These are phyloP conservation scores for Mrakia gelida DNA, from an alignment of 768 basidiomycete species.

Conservation along the genomic window DNA sequence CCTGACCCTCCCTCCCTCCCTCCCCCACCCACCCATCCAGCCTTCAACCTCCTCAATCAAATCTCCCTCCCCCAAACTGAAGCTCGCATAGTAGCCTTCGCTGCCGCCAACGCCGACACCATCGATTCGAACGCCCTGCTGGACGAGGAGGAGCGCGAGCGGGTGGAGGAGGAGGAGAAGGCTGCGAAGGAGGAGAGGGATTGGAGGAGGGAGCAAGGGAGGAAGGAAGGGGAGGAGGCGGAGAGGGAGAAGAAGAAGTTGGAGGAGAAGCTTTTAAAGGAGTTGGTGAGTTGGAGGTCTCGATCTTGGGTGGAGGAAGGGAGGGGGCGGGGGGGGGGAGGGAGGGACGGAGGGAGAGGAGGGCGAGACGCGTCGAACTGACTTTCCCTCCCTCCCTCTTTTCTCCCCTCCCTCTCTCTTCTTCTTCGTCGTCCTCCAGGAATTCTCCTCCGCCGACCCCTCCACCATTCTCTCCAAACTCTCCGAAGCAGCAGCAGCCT, in stretches of 20 bases:
- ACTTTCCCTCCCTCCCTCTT: background rate
- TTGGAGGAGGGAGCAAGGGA: slow-evolving; percentile 32
- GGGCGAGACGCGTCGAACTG: background rate
- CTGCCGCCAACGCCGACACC: slow-evolving; percentile 70
- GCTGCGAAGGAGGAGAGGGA: slow-evolving; percentile 64
- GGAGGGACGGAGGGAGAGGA: too few species aligned
- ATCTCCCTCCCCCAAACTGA: slow-evolving; percentile 77
- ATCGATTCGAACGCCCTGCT: slow-evolving; percentile 67
- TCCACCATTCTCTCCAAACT: slow-evolving; percentile 18
- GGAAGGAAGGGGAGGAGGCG: slow-evolving; percentile 34
- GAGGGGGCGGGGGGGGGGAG: background rate
- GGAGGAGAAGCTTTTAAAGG: slow-evolving; percentile 70
- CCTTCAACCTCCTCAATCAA: slow-evolving; percentile 92
- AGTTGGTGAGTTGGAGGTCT: slow-evolving; percentile 55
- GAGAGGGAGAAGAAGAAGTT: slow-evolving; percentile 53
- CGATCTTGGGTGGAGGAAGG: background rate
- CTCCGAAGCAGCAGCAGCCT: background rate
- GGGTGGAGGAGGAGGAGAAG: slow-evolving; percentile 63
- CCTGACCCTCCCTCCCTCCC: background rate
- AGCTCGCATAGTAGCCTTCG: slow-evolving; percentile 70
- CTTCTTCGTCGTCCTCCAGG: background rate
- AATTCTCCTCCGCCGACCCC: slow-evolving; percentile 23
- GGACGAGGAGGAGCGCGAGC: slow-evolving; percentile 76
- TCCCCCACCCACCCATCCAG: slow-evolving; percentile 47
- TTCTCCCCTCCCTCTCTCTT: background rate